These are phyloP conservation scores for Kurtzmaniella quercitrusa DNA, from an alignment of 1,139 yeast genomes.

Conservation along the genomic window DNA sequence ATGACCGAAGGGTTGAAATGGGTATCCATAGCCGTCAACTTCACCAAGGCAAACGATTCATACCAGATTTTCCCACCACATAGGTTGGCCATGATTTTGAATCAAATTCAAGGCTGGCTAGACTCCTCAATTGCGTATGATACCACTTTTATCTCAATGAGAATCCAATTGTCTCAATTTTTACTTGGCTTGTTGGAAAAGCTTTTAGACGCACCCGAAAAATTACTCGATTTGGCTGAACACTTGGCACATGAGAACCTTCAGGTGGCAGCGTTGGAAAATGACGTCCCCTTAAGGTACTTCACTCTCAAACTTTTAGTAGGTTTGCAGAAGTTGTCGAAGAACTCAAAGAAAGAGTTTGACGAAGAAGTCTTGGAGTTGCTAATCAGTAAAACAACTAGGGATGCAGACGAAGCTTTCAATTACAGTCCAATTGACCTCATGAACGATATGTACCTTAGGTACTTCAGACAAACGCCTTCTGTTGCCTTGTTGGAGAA, in stretches of 20 bases:
- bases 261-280: conserved; percentile 36
- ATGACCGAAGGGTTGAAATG: conserved; percentile 39
- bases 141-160: conserved; percentile 41
- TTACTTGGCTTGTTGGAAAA: conserved; percentile 26
- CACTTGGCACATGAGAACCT: conserved; percentile 50
- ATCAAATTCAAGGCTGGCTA: conserved; percentile 50
- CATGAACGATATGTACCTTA: conserved; percentile 28
- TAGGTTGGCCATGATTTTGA: conserved; percentile 57
- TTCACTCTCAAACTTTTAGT: conserved; percentile 43
- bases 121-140: conserved; percentile 63
- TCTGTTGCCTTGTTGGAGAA: conserved; percentile 13
- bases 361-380: conserved; percentile 38
- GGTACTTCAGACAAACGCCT: conserved; percentile 20
- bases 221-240: conserved; percentile 29
- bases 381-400: conserved; percentile 23
- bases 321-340: conserved; percentile 19
- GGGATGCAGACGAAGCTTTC: conserved; percentile 10
- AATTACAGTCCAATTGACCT: conserved; percentile 30
- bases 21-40: conserved; percentile 47
- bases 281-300: conserved; percentile 41
- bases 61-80: conserved; percentile 50
- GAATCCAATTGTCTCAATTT: conserved; percentile 51
- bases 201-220: conserved; percentile 24
- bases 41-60: conserved; percentile 33
- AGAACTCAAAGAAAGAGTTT: conserved; percentile 16